Conservation (phyloP, 129 eudicot genomes). For the Flaveria linearis region DNA sequence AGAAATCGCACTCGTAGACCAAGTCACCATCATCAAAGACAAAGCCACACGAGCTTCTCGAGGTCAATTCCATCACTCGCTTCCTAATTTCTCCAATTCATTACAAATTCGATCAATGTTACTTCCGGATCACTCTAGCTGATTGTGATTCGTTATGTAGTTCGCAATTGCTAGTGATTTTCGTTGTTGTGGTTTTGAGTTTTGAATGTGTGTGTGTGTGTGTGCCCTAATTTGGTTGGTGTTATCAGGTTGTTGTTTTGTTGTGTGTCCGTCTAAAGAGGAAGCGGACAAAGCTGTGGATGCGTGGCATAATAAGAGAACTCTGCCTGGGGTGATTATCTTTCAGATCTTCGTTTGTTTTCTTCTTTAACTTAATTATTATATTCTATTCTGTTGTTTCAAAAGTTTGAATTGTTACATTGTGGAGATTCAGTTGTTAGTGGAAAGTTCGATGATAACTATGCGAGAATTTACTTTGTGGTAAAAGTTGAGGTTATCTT, state of each 20-base stretch:
- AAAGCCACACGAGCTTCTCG: conserved; percentile 85
- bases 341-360: conserved; percentile 32
- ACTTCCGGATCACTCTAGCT: conserved; percentile 41
- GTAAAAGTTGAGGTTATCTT: conserved; percentile 7
- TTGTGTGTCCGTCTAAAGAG: conserved; percentile 86
- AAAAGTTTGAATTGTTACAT: conserved; percentile 3
- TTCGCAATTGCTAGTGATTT: conserved; percentile 22
- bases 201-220: conserved; percentile 20
- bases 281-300: conserved; percentile 94
- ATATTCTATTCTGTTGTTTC: background rate
- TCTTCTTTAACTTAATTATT: background rate
- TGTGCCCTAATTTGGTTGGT: conserved; percentile 42
- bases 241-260: conserved; percentile 86
- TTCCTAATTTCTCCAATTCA: background rate
- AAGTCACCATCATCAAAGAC: conserved; percentile 95
- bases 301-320: conserved; percentile 87
- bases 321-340: conserved; percentile 82
- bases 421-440: background rate
- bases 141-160: background rate
- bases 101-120: background rate
- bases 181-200: background rate
- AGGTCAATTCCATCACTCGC: conserved; percentile 43
- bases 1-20: conserved; percentile 73
- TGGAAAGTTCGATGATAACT: conserved; percentile 16
- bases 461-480: conserved; percentile 6